Conservation (phyloP, 1,284 basidiomycete genomes). For the Stereum hirsutum region DNA sequence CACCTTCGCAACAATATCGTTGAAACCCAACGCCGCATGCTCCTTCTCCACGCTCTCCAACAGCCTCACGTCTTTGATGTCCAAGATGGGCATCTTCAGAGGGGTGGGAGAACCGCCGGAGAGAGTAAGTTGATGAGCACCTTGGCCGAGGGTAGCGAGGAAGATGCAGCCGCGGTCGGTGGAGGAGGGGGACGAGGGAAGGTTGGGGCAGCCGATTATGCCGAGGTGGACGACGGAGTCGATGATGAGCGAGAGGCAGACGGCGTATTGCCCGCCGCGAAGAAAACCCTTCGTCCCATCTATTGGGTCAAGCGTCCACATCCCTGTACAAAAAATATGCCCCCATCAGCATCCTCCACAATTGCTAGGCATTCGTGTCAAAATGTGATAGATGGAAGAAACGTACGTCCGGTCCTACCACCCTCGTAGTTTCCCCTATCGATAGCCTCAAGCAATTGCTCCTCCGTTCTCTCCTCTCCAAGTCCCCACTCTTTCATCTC, state of each 20-base stretch:
- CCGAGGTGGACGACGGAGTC: constrained; percentile 82
- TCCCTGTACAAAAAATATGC: constrained; percentile 34
- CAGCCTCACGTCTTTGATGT: constrained; percentile 50
- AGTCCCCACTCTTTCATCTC: constrained; percentile 56
- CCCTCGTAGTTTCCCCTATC: constrained; percentile 83
- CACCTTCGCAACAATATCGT: constrained; percentile 63
- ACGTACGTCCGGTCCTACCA: constrained; percentile 70
- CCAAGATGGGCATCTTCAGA: constrained; percentile 37
- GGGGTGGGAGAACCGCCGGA: constrained; percentile 25
- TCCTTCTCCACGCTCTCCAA: constrained; percentile 93
- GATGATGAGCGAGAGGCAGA: constrained; percentile 88
- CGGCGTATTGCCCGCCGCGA: constrained; percentile 94
- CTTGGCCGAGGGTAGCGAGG: constrained; percentile 76
- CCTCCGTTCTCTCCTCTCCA: constrained; percentile 44
- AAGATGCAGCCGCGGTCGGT: constrained; percentile 75
- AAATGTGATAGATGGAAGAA: background rate
- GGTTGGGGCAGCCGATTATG: constrained; percentile 93
- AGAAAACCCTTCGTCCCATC: constrained; percentile 95
- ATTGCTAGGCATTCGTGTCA: background rate
- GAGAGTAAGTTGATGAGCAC: constrained; percentile 61
- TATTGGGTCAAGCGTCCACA: constrained; percentile 91
- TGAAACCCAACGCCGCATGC: constrained; percentile 85
- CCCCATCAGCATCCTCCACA: background rate
- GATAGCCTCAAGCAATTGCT: constrained; percentile 74
- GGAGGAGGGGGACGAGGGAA: constrained; percentile 54